phyloP scores from a whole-genome alignment of 2,329 filamentous ascomycete species.

The Diplocarpon rosae region DNA sequence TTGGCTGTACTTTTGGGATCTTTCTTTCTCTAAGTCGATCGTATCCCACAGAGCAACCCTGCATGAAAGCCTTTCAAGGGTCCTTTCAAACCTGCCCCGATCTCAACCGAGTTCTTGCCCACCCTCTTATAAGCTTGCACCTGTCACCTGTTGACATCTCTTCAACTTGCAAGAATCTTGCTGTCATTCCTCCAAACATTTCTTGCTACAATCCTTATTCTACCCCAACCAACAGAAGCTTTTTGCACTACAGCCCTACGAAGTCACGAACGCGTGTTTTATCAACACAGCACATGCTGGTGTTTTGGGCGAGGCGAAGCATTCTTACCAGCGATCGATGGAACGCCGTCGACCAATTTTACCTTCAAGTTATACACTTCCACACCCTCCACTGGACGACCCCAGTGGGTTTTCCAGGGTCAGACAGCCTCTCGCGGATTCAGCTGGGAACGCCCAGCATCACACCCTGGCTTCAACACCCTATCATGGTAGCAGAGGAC shows the following conservation, averaged over 20 bases:
- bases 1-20: conserved; percentile 10
- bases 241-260: conserved; percentile 13
- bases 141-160: conserved; percentile 24
- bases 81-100: conserved; percentile 1
- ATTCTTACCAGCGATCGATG: conserved; percentile 25
- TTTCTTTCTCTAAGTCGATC: conserved; percentile 11
- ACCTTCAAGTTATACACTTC: conserved; percentile 16
- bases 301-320: conserved; percentile 15
- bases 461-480: conserved; percentile 18
- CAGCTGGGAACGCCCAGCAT: conserved; percentile 25
- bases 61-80: conserved; percentile 10
- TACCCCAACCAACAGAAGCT: conserved; percentile 18
- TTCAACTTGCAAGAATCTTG: conserved; percentile 12
- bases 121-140: conserved; percentile 23
- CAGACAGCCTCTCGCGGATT: conserved; percentile 23
- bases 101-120: conserved; percentile 1
- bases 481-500: conserved; percentile 24
- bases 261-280: conserved; percentile 9
- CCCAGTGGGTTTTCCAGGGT: conserved; percentile 12
- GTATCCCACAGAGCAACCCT: conserved; percentile 19
- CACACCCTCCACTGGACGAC: conserved; percentile 15
- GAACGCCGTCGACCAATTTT: conserved; percentile 19
- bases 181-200: conserved; percentile 27
- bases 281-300: too few species aligned
- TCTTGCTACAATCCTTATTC: conserved; percentile 25